A percentile compares a stretch with the other conserved stretches of the same genome.
Evolutionary conservation across 257 asterid species (phyloP).

Genomic region (Solanum bukasovii): DNA sequence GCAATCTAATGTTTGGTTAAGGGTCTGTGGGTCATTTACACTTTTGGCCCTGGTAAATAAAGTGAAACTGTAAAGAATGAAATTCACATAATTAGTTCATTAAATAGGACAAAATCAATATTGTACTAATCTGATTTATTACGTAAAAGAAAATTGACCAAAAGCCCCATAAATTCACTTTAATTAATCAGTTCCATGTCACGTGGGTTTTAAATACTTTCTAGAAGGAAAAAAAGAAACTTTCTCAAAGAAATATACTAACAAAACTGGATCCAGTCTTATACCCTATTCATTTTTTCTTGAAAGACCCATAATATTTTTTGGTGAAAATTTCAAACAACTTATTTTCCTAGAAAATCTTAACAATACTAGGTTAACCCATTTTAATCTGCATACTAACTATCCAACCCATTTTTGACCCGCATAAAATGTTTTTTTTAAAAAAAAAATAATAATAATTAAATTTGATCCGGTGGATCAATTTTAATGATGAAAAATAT

Average conservation of each 20-base stretch:
- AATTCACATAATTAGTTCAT: background rate
- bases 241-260: background rate
- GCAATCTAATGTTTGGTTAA: background rate
- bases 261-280: background rate
- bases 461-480: too few relatives aligned
- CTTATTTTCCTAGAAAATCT: background rate
- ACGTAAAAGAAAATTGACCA: background rate
- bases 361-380: background rate
- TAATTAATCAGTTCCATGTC: too few relatives aligned
- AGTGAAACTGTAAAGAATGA: background rate
- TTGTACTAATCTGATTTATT: background rate
- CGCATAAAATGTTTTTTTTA: background rate
- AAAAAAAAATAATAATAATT: too few relatives aligned
- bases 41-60: background rate
- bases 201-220: background rate
- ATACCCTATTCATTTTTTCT: background rate
- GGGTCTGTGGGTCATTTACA: background rate
- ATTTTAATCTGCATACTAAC: background rate
- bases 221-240: background rate
- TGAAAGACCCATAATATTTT: background rate
- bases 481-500: background rate
- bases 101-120: background rate
- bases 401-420: background rate
- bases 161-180: background rate
- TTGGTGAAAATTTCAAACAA: background rate